Percentiles rank a stretch among this genome's conserved stretches.
These are phyloP conservation scores for Termitomyces sp. DNA, from an alignment of 1,284 basidiomycete genomes.

Conservation along the genomic window DNA sequence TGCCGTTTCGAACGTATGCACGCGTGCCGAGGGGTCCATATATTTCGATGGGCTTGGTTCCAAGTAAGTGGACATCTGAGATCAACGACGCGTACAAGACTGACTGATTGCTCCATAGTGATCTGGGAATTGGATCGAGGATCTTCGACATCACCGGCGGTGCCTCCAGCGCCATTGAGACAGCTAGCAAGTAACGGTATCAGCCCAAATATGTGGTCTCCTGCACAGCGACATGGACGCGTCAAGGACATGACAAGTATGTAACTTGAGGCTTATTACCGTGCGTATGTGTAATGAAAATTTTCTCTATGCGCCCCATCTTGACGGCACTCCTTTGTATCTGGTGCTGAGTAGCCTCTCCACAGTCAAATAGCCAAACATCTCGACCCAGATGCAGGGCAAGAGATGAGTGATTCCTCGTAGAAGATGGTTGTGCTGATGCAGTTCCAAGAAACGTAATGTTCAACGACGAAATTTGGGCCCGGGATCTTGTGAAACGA, in stretches of 20 bases:
- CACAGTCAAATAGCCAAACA: conserved; percentile 87
- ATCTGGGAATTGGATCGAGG: conserved; percentile 42
- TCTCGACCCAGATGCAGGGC: conserved; percentile 60
- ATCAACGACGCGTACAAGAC: conserved; percentile 20
- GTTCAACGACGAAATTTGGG: conserved; percentile 34
- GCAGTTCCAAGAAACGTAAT: conserved; percentile 76
- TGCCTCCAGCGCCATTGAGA: conserved; percentile 67
- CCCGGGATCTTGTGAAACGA: not conserved
- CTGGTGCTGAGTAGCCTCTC: conserved; percentile 84
- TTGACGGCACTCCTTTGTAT: conserved; percentile 69
- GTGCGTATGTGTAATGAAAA: conserved; percentile 92
- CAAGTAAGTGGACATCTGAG: conserved; percentile 1
- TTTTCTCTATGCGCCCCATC: conserved; percentile 77
- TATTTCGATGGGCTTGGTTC: conserved; percentile 64
- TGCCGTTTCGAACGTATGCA: conserved; percentile 71
- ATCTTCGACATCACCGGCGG: conserved; percentile 56
- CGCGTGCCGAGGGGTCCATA: conserved; percentile 88
- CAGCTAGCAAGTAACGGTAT: conserved; percentile 66
- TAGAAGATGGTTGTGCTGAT: conserved; percentile 71
- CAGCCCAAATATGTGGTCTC: conserved; percentile 84
- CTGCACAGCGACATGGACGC: conserved; percentile 32
- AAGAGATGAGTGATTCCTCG: conserved; percentile 69
- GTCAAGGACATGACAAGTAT: not conserved
- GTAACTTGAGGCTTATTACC: conserved; percentile 46
- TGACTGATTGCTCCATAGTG: conserved; percentile 29